phyloP scores from a whole-genome alignment of 495 filamentous ascomycete species.

The Penicillium subrubescens region DNA sequence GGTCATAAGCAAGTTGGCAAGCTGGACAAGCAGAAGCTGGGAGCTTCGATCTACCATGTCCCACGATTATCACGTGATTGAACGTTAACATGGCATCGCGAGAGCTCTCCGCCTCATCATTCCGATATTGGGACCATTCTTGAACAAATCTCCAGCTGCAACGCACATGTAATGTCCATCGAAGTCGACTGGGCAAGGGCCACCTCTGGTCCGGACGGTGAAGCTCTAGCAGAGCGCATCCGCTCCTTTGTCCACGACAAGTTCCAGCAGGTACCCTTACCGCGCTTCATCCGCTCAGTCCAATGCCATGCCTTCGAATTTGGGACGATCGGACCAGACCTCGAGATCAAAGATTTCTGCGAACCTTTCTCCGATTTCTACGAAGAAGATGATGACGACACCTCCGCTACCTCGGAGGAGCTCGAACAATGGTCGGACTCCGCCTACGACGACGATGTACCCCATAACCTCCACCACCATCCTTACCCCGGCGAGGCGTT shows the following conservation, averaged over 20 bases:
- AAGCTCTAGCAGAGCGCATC: slow-evolving; percentile 78
- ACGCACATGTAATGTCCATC: slow-evolving; percentile 80
- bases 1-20: background rate
- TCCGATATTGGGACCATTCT: background rate
- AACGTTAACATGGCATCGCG: background rate
- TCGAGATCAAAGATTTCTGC: slow-evolving; percentile 95
- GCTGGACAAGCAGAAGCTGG: background rate
- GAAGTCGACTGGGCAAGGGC: slow-evolving; percentile 93
- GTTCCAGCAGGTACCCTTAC: slow-evolving; percentile 88
- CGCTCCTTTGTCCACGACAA: slow-evolving; percentile 92
- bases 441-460: slow-evolving; percentile 40
- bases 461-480: slow-evolving; percentile 26
- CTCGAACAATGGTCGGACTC: slow-evolving; percentile 39
- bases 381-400: slow-evolving; percentile 70
- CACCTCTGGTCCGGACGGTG: slow-evolving; percentile 85
- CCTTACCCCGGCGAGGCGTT: slow-evolving; percentile 33
- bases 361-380: slow-evolving; percentile 97
- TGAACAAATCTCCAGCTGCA: background rate
- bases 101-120: background rate
- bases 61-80: background rate
- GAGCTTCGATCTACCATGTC: background rate
- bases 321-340: slow-evolving; percentile 74
- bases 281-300: slow-evolving; percentile 95
- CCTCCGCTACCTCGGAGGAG: slow-evolving; percentile 47
- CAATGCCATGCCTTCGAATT: slow-evolving; percentile 94